Base-by-base conservation (phyloP, 1,139 yeast species). In the Candida mesenterica region DNA sequence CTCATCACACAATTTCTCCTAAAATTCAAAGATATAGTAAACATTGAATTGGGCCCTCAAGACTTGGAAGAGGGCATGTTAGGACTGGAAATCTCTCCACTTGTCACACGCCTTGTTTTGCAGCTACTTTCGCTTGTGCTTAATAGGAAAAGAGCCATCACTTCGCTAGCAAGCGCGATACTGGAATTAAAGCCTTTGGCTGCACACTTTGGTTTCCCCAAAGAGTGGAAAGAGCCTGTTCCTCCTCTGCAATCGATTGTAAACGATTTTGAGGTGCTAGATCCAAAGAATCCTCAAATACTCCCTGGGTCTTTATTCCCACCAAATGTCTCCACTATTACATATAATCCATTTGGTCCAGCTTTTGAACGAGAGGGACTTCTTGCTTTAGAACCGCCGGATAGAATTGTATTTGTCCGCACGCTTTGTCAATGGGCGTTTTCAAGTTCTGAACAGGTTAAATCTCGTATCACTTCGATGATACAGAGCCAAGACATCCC, bases 361-460 rank as follows among this genome's bases (percentile, higher is more conserved):
- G 70, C 63, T 2, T 66, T 78, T 38, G 77, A 69, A 35, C 51
- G 50, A 8, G 50, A 57, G 3, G 77, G 76, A 0, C 54, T 78
- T 18, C 38, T 41, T 8, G 27, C 28, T n/a, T 28, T 37, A 15
- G 44, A 54, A 8, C 77, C 82, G 0, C 33, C 37, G 3, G 77
- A 77, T 41, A 53, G 83, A 35, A 53, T 77, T 15, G 57, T 75
- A 7, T 46, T 77, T 45, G 42, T 78, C 15, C 62, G 77, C 30
- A 55, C 70, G 1, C 53, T 78, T 39, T 61, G 64, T 1, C 72
- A 70, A 39, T 78, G 83, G 83, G 59, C 73, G 23, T 46, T 71
- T 3, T 48, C 70, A 0, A 52, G 67, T 8, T 75, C 80, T 0
- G 72, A 70, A 14, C 49, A 53, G 3, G 58, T 77, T 4, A 76